phyloP scores from a whole-genome alignment of 2,329 filamentous ascomycete genomes.

The Fusarium staphyleae region DNA sequence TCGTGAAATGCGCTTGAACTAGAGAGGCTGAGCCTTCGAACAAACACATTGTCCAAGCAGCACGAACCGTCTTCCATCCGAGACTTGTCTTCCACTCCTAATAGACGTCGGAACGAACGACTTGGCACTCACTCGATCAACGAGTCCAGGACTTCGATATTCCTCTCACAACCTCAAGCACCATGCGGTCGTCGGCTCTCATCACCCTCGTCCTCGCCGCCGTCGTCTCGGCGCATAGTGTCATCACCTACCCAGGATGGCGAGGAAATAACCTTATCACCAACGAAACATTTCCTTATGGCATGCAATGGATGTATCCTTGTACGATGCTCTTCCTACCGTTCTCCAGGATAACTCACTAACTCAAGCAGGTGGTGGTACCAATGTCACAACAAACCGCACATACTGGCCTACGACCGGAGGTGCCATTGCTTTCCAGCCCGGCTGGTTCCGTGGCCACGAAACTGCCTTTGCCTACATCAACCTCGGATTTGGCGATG shows the following conservation, averaged over 20 bases:
- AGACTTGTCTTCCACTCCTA: background rate
- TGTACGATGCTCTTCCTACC: slow-evolving; percentile 64
- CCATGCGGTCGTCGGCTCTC: slow-evolving; percentile 56
- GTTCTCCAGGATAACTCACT: slow-evolving; percentile 11
- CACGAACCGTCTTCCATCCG: slow-evolving; percentile 2
- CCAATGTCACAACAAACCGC: slow-evolving; percentile 77
- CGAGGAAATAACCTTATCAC: slow-evolving; percentile 85
- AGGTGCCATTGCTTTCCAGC: slow-evolving; percentile 88
- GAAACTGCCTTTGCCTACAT: slow-evolving; percentile 82
- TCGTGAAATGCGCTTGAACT: slow-evolving; percentile 23
- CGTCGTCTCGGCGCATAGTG: slow-evolving; percentile 72
- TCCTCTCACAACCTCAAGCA: slow-evolving; percentile 24
- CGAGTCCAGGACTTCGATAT: background rate
- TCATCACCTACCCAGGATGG: slow-evolving; percentile 87
- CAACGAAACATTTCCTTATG: slow-evolving; percentile 81
- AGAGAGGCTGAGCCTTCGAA: slow-evolving; percentile 30
- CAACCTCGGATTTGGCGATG: slow-evolving; percentile 85
- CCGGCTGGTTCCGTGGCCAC: slow-evolving; percentile 96
- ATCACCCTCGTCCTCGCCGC: slow-evolving; percentile 54
- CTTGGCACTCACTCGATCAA: background rate
- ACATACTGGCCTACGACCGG: slow-evolving; percentile 91
- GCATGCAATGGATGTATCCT: slow-evolving; percentile 95
- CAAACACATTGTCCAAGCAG: background rate
- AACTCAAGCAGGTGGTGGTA: slow-evolving; percentile 75
- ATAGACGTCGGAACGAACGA: background rate